Base-by-base conservation (phyloP, 768 basidiomycete species). In the Pilatotrama ljubarskyi region DNA sequence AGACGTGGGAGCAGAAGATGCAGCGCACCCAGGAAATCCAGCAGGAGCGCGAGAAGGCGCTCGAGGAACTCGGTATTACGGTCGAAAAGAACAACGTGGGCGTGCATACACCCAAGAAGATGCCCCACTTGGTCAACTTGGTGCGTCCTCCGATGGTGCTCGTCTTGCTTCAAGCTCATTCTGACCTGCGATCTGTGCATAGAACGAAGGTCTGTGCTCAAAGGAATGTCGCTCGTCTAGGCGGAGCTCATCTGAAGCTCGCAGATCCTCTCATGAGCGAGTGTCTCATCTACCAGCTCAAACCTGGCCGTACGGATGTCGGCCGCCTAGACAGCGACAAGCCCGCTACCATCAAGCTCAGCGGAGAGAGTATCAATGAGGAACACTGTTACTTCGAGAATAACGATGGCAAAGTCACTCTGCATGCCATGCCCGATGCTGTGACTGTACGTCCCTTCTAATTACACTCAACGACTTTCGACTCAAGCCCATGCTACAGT, bases 31-130 rank as follows among this genome's bases (percentile, higher is more conserved):
- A 94, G 71, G 90, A 93, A 74, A 91, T 98, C 29, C 95, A 98
- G 79, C 91, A 90, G 70, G 95, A 98, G 76, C 85, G 97, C 62
- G 97, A 99, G 80, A 90, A 94, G 80, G 97, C 97, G 10, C 76
- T 99, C 48, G 97, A 99, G 75, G 96, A 97, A 76, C 78, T 99
- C 62, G 97, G 97, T 36, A 98, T 99, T 74, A 92, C 91, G 40
- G 93, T 99, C 60, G 96, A 98, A 76, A 98, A 95, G 82, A 91
- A 95, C 72, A 76, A 92, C 56, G 91, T 98, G 57, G 96, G 97
- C 51, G 97, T 99, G 57, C 95, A 97, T 78, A 95, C 97, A 20
- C 97, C 97, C 29, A 98, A 98, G 82, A 93, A 88, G 91, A 94
- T 91, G 86, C 93, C 94, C 5, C 93, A 95, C 79, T 78, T 97